Percentiles rank a stretch among this genome's conserved stretches.
phyloP scores from a whole-genome alignment of 2,329 filamentous ascomycete genomes.

The Monilinia vaccinii-corymbosi region DNA sequence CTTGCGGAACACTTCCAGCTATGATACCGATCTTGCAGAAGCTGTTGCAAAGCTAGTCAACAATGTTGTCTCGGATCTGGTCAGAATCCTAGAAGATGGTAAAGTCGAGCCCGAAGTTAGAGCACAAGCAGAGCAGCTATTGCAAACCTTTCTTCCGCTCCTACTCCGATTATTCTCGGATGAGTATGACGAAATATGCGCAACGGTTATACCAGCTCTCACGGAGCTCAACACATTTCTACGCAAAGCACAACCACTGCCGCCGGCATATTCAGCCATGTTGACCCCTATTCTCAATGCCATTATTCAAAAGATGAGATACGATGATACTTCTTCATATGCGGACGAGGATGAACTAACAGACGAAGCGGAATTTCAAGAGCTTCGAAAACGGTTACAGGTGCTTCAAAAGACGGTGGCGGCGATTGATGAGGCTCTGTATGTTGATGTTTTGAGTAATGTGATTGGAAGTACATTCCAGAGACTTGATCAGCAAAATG shows the following conservation, averaged over 20 bases:
- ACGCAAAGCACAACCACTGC: slow-evolving; percentile 68
- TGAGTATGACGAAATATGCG: slow-evolving; percentile 97
- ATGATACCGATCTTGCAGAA: slow-evolving; percentile 93
- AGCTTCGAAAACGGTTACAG: slow-evolving; percentile 81
- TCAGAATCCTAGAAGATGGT: slow-evolving; percentile 69
- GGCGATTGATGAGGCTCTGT: slow-evolving; percentile 77
- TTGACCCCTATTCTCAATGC: slow-evolving; percentile 82
- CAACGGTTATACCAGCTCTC: slow-evolving; percentile 85
- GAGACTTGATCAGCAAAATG: slow-evolving; percentile 63
- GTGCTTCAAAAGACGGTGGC: slow-evolving; percentile 89
- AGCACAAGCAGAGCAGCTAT: slow-evolving; percentile 68
- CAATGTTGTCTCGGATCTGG: slow-evolving; percentile 76
- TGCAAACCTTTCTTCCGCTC: slow-evolving; percentile 77
- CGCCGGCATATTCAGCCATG: slow-evolving; percentile 68
- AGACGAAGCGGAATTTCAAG: slow-evolving; percentile 95
- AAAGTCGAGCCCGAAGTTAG: slow-evolving; percentile 54
- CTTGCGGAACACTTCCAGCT: slow-evolving; percentile 69
- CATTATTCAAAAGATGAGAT: slow-evolving; percentile 93
- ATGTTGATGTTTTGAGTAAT: slow-evolving; percentile 79
- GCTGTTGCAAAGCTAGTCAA: slow-evolving; percentile 94
- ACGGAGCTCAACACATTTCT: slow-evolving; percentile 89
- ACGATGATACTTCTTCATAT: slow-evolving; percentile 90
- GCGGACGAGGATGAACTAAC: slow-evolving; percentile 90
- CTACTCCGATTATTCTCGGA: slow-evolving; percentile 92
- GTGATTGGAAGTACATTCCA: slow-evolving; percentile 84